Percentiles rank a stretch among this genome's conserved stretches.
phyloP scores from a whole-genome alignment of 2,329 filamentous ascomycete species.

The Ascochyta lentis region DNA sequence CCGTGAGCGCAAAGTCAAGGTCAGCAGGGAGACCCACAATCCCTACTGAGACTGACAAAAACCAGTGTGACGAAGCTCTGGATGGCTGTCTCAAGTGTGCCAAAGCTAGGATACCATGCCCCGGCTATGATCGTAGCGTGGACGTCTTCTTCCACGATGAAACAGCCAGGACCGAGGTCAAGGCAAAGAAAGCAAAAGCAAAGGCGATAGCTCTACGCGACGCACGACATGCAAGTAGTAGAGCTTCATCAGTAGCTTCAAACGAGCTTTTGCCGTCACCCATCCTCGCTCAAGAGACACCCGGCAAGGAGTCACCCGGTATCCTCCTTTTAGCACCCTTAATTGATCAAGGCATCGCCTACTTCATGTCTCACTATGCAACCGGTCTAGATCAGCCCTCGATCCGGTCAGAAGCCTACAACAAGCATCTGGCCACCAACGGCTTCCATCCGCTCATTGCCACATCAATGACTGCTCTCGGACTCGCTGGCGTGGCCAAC shows the following conservation, averaged over 20 bases:
- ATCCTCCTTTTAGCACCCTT: slow-evolving; percentile 28
- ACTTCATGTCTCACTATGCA: slow-evolving; percentile 41
- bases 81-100: slow-evolving; percentile 38
- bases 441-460: slow-evolving; percentile 44
- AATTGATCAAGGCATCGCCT: slow-evolving; percentile 42
- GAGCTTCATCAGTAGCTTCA: not conserved
- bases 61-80: slow-evolving; percentile 41
- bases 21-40: slow-evolving; percentile 19
- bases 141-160: slow-evolving; percentile 44
- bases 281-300: slow-evolving; percentile 7
- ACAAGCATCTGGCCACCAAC: slow-evolving; percentile 34
- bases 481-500: slow-evolving; percentile 42
- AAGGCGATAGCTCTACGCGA: slow-evolving; percentile 40
- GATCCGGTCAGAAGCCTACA: slow-evolving; percentile 29
- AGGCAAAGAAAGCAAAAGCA: slow-evolving; percentile 38
- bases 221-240: not conserved
- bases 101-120: slow-evolving; percentile 33
- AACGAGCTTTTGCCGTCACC: not conserved
- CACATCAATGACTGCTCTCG: slow-evolving; percentile 45
- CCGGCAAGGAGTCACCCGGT: slow-evolving; percentile 11
- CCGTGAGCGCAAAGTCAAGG: slow-evolving; percentile 52
- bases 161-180: slow-evolving; percentile 34
- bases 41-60: not conserved
- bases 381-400: slow-evolving; percentile 39
- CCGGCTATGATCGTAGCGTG: slow-evolving; percentile 39